Evolutionary conservation across 108 stramenopile genomes (phyloP).

Genomic region (Aurantiochytrium sp.): DNA sequence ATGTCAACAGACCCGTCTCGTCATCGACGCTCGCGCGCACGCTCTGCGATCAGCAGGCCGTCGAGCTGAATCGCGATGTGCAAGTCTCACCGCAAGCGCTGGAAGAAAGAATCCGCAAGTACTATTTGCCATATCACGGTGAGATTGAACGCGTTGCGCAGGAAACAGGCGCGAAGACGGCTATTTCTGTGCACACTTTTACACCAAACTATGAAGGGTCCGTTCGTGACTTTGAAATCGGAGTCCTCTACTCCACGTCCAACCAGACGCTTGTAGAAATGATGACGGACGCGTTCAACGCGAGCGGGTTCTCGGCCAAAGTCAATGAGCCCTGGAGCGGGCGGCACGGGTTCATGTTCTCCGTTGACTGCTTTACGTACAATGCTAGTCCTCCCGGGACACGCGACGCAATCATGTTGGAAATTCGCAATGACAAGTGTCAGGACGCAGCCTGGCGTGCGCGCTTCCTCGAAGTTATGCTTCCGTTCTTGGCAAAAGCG

Average conservation of each 20-base stretch:
- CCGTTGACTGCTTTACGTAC: constrained; percentile 15
- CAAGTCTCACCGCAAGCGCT: background rate
- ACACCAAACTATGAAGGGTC: background rate
- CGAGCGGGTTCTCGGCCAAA: background rate
- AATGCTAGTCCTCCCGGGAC: background rate
- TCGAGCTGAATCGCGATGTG: background rate
- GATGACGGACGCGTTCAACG: background rate
- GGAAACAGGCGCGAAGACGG: background rate
- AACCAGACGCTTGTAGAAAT: background rate
- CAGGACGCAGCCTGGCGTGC: background rate
- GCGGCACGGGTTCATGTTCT: background rate
- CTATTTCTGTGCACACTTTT: constrained; percentile 3
- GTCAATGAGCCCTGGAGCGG: constrained; percentile 8
- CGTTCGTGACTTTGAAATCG: background rate
- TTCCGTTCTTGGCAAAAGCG: background rate
- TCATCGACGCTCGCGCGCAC: background rate
- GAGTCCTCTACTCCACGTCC: background rate
- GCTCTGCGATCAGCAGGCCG: background rate
- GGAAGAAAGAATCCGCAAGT: background rate
- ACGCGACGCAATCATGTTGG: background rate
- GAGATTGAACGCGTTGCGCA: background rate
- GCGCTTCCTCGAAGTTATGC: background rate
- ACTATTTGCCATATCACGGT: background rate
- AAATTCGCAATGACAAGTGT: background rate
- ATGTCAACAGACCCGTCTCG: background rate